A percentile compares a stretch with the other conserved stretches of the same genome.
Conservation (phyloP, 163 green algal species). For the Trebouxia gelatinosa region DNA sequence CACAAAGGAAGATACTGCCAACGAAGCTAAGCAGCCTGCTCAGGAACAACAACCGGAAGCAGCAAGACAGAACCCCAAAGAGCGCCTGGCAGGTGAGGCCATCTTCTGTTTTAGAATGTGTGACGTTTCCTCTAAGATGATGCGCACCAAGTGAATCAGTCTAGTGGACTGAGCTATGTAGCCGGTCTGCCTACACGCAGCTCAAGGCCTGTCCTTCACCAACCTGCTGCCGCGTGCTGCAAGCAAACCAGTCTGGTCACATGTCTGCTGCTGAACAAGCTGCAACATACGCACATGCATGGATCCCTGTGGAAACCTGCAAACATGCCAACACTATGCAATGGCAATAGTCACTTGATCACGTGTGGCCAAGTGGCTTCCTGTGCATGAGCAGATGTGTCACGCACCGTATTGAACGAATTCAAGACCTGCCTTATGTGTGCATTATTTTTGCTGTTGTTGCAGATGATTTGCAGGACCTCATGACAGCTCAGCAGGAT, state of each 20-base stretch:
- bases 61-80: conserved; percentile 4
- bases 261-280: not conserved
- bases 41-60: too few species aligned
- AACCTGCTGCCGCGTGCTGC: not conserved
- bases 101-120: not conserved
- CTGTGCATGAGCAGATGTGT: too few species aligned
- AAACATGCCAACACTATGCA: not conserved
- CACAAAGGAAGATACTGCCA: too few species aligned
- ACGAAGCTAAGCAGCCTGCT: too few species aligned
- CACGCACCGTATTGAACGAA: too few species aligned
- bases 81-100: conserved; percentile 11
- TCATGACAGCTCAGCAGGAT: conserved; percentile 9
- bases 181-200: too few species aligned
- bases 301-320: not conserved
- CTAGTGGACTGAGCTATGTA: not conserved
- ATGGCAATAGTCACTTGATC: not conserved
- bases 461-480: conserved; percentile 12
- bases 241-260: not conserved
- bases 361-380: not conserved
- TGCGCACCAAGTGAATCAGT: not conserved
- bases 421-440: too few species aligned
- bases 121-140: not conserved
- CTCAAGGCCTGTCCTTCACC: not conserved
- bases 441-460: not conserved
- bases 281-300: not conserved